Evolutionary conservation across 495 filamentous ascomycete species (phyloP), one percentile per base, ranked within the genome.

Genomic region (Evernia prunastri): DNA sequence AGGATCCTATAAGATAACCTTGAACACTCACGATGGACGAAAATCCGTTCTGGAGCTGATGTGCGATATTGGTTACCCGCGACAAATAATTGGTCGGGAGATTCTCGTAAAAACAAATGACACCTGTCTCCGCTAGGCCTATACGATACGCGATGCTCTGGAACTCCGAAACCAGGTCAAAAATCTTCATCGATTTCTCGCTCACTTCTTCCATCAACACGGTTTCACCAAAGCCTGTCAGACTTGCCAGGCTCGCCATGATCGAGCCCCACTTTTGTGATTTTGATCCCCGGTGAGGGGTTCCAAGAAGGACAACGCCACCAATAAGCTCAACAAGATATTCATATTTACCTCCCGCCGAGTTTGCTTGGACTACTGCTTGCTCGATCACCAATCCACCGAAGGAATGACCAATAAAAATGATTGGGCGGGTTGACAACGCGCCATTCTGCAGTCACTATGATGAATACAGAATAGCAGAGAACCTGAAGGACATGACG

Each of bases 241-340:
- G 27, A 17, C 10, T 17, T 5, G 49, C 49, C 27, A 53, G 15
- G 4, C 18, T 29, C 17, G 49, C 49, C 13, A 53, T 0, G 27
- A 53, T 53, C 49, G 49, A 53, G 49, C 49, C 49, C 49, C 49
- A 53, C 49, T 53, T 53, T 18, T 53, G 49, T 31, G 27, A 29
- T 31, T 53, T 29, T 4, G 49, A 53, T 15, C 49, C 49, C 49
- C 31, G 49, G 27, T 53, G 49, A 18, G 49, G 49, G 25, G 49
- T 53, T 53, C 49, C 49, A 13, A 53, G 49, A 31, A 53, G 49
- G 49, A 53, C 15, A 10, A 53, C 27, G 27, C 49, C 49, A 27
- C 49, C 49, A 31, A 53, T 53, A 9, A 53, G 49, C 25, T 53
- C 31, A 4, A 53, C 27, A 3, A 53, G 49, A 31, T 53, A 31